A percentile compares a stretch with the other conserved stretches of the same genome.
Evolutionary conservation across 495 filamentous ascomycete genomes (phyloP).

Genomic region (Penicillium angulare): DNA sequence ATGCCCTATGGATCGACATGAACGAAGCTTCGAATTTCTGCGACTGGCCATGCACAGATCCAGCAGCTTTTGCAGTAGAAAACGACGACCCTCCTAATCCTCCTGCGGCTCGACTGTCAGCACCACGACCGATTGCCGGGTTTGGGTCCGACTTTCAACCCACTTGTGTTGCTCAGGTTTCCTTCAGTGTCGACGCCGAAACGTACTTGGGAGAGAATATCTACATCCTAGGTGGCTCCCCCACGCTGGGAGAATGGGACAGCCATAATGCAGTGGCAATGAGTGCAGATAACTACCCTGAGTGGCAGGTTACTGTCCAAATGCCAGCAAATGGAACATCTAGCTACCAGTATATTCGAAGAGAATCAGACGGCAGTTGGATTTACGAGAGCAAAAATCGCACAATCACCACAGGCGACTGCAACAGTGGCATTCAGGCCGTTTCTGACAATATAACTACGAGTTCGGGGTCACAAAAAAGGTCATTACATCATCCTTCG

Average conservation of each 20-base stretch:
- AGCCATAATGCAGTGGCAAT: background rate
- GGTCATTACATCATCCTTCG: background rate
- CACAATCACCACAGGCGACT: background rate
- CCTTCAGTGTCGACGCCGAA: background rate
- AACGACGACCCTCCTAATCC: slow-evolving; percentile 17
- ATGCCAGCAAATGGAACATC: background rate
- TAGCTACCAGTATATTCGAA: background rate
- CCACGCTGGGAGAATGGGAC: background rate
- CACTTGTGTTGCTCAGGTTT: slow-evolving; percentile 2
- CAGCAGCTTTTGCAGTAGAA: slow-evolving; percentile 10
- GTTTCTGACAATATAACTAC: background rate
- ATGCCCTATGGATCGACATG: slow-evolving; percentile 29
- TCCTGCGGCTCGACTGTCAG: slow-evolving; percentile 13
- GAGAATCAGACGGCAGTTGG: background rate
- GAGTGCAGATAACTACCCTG: background rate
- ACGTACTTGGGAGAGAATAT: background rate
- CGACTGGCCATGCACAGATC: slow-evolving; percentile 10
- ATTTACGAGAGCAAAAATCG: background rate
- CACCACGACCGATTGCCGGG: slow-evolving; percentile 17
- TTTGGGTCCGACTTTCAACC: slow-evolving; percentile 22
- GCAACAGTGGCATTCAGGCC: background rate
- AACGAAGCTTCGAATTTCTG: slow-evolving; percentile 22
- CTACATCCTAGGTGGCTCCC: background rate
- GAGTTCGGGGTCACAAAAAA: background rate
- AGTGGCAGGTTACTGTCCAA: background rate